These are phyloP conservation scores for Myxozyma sirexii DNA, from an alignment of 805 yeast species.

Conservation along the genomic window DNA sequence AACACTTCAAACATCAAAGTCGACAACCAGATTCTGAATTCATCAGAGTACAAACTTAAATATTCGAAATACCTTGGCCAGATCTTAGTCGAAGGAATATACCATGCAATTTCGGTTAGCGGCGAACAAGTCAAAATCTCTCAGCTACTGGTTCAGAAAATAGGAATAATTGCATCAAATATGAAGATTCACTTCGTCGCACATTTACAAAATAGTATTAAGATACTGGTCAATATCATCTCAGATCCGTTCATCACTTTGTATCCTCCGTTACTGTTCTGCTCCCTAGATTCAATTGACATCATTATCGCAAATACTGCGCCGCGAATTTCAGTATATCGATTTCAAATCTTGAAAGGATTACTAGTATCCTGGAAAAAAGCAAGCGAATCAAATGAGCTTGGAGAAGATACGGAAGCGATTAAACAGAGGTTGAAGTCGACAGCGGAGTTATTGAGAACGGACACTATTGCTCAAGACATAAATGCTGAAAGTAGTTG, in stretches of 20 bases:
- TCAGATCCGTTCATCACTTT: constrained; percentile 27
- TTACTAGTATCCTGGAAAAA: constrained; percentile 25
- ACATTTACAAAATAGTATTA: constrained; percentile 16
- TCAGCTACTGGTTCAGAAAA: constrained; percentile 12
- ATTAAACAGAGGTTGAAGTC: background rate
- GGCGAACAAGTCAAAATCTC: constrained; percentile 26
- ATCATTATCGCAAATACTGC: constrained; percentile 4
- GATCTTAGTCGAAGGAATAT: constrained; percentile 20
- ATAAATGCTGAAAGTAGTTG: background rate
- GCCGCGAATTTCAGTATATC: constrained; percentile 12
- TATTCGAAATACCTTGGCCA: constrained; percentile 10
- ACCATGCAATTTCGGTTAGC: constrained; percentile 12
- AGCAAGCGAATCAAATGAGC: constrained; percentile 5
- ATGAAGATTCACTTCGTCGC: constrained; percentile 17
- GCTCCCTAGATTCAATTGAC: constrained; percentile 12
- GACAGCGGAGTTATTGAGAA: background rate
- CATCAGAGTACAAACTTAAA: background rate
- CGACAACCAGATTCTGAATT: background rate
- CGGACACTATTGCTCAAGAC: background rate
- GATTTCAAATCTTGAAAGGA: constrained; percentile 22
- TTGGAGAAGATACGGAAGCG: background rate
- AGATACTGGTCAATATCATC: constrained; percentile 13
- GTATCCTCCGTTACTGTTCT: constrained; percentile 26
- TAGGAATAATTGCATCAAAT: constrained; percentile 10
- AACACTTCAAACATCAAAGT: background rate